A percentile compares a stretch with the other conserved stretches of the same genome.
Evolutionary conservation across 2,329 filamentous ascomycete species (phyloP).

Genomic region (Arthroderma sp.): DNA sequence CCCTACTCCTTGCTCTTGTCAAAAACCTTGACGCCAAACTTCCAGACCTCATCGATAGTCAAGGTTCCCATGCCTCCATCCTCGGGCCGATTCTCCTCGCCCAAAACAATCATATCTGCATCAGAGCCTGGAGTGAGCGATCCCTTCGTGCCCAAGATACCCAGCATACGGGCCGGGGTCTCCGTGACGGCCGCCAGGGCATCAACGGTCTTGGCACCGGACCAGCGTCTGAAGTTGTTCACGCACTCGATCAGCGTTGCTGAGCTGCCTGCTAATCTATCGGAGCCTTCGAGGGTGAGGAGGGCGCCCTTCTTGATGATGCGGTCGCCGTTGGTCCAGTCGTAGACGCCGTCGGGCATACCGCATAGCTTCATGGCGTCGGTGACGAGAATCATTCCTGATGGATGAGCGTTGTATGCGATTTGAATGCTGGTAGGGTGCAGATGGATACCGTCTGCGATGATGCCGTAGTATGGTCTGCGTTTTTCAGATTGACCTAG

Average conservation of each 20-base stretch:
- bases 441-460: conserved; percentile 79
- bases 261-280: conserved; percentile 60
- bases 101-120: conserved; percentile 29
- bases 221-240: conserved; percentile 32
- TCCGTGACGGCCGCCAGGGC: conserved; percentile 29
- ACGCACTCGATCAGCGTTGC: conserved; percentile 32
- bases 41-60: conserved; percentile 32
- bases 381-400: conserved; percentile 77
- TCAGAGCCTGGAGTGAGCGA: conserved; percentile 27
- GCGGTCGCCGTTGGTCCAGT: conserved; percentile 64
- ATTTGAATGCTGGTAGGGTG: conserved; percentile 83
- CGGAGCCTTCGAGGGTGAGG: conserved; percentile 63
- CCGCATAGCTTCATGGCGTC: conserved; percentile 85
- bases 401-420: conserved; percentile 72
- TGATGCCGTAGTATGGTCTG: conserved; percentile 71
- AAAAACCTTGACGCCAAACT: conserved; percentile 28
- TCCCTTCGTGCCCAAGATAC: conserved; percentile 27
- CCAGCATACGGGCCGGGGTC: conserved; percentile 27
- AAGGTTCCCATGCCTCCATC: conserved; percentile 20
- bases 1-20: conserved; percentile 20
- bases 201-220: conserved; percentile 25
- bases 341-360: conserved; percentile 68
- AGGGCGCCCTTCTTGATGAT: conserved; percentile 51
- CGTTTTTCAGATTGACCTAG: conserved; percentile 50
- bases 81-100: conserved; percentile 18